Evolutionary conservation across 257 asterid species (phyloP), one percentile per base, ranked within the genome.

Genomic region (Jaltomata sinuosa): DNA sequence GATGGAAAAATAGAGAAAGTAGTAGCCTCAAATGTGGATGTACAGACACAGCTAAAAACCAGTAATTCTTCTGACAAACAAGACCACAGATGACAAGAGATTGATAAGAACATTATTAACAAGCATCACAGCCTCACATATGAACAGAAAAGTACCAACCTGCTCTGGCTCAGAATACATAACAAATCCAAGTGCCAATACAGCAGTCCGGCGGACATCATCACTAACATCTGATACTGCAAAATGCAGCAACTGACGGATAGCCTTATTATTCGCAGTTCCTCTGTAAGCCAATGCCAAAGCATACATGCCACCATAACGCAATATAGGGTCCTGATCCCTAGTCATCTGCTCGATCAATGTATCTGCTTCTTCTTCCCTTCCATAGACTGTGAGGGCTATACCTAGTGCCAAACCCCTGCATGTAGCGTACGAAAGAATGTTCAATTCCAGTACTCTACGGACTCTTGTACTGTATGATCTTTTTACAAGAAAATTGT

Each of bases 301-400:
- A 36, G 99, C 99, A 85, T 94, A 95, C 99, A 97, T 97, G 83
- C 99, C 99, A 34, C 99, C 99, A 87, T 97, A 97, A 11, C 99
- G 95, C 82, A 97, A 81, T 84, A 97, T 95, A 42, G 99, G 99
- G 84, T 97, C 99, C 87, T 97, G 99, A 90, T 97, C 99, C 40
- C 97, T 90, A 79, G 98, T 97, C 99, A 97, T 97, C 86, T 94
- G 98, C 88, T 94, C 97, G 89, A 97, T 97, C 47, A 97, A 92
- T 61, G 97, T 89, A 83, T 97, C 99, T 0, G 99, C 99, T 89
- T 91, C 99, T 83, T 97, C 99, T 84, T 97, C 99, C 83, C 99
- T 92, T 76, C 99, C 99, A 83, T 97, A 97, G 79, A 95, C 99
- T n/a, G 99, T 95, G 68, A 97, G 94, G 47, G 99, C 99, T 61